These are phyloP conservation scores for Coemansia pectinata DNA, from an alignment of 192 early-diverging fungal genomes.

Conservation along the genomic window DNA sequence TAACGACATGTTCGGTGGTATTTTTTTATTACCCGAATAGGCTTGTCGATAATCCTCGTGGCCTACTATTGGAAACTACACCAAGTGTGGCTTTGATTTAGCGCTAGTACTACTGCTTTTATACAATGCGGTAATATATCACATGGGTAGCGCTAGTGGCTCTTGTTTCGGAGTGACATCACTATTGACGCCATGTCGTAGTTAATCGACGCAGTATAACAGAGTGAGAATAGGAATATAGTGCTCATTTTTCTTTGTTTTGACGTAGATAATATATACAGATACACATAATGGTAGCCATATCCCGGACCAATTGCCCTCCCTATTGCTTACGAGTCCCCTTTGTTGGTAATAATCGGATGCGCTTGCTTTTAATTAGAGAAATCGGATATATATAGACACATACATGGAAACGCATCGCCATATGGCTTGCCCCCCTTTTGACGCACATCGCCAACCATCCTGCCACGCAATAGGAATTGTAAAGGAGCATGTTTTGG, in stretches of 20 bases:
- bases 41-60: not conserved
- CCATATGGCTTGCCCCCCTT: not conserved
- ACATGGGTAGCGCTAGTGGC: not conserved
- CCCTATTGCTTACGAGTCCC: not conserved
- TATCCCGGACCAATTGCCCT: not conserved
- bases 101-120: not conserved
- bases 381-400: not conserved
- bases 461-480: not conserved
- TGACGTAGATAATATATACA: not conserved
- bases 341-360: not conserved
- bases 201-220: not conserved
- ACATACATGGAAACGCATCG: not conserved
- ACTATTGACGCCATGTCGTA: not conserved
- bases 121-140: not conserved
- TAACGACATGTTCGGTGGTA: not conserved
- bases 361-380: not conserved
- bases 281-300: not conserved
- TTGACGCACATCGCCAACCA: not conserved
- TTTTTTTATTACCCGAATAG: not conserved
- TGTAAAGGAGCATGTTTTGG: not conserved
- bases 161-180: not conserved
- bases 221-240: not conserved
- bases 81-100: not conserved
- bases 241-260: not conserved
- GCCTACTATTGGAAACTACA: not conserved